Evolutionary conservation across 2,329 filamentous ascomycete genomes (phyloP), one percentile per base, ranked within the genome.

Genomic region (Cladosporium colombiae): DNA sequence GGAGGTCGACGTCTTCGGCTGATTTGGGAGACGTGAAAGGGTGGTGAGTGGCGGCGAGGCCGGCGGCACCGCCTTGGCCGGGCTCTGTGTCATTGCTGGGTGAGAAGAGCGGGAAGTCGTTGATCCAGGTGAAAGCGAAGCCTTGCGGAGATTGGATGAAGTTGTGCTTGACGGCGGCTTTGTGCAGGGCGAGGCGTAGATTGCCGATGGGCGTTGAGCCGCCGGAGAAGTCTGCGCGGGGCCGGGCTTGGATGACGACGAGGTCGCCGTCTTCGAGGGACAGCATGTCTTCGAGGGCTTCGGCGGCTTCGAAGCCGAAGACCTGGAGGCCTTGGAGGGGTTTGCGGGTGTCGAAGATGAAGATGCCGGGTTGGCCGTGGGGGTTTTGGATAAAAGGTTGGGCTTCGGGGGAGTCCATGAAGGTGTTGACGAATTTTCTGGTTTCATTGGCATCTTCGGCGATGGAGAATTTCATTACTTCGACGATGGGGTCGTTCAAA

Each of bases 61-160:
- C 93, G 0, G 93, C 88, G 0, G 83, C 78, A 21, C 93, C 93
- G 62, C 91, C 92, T 79, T 98, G 93, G 1, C 92, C 92, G 0
- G 91, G 91, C 56, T 91, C 82, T 10, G 79, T 78, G 60, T 85
- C 87, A 62, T 85, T 85, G 11, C 80, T 80, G 0, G 89, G 91
- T 1, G 92, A 93, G 80, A 99, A 99, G 72, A 99, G 87, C 14
- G 95, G 95, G 75, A 99, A 99, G 67, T 94, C 88, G 0, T 86
- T 90, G 14, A 99, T 86, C 95, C 95, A 99, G 65, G 90, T 84
- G 77, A 93, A 94, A 66, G 83, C 82, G 80, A 86, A 93, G 65
- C 82, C 82, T 14, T 76, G 74, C 0, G 74, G 82, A 0, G 80
- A 76, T 0, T 79, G 72, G 23, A 92, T 80, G 35, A 90, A 80